These are phyloP conservation scores for Tetracentron sinense DNA, from an alignment of 164 flowering plant genomes.

Conservation along the genomic window DNA sequence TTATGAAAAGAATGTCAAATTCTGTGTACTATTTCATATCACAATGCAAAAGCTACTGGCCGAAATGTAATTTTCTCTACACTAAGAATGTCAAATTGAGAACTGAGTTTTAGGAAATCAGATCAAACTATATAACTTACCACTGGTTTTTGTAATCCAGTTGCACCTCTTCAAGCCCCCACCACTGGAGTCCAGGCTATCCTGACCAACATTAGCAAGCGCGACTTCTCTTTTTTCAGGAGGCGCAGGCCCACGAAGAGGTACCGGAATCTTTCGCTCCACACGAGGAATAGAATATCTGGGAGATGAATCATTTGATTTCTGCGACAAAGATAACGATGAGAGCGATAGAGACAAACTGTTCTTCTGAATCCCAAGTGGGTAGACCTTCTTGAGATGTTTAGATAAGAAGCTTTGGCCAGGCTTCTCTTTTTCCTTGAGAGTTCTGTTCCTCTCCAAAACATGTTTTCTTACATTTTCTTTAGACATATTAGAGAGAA, in stretches of 20 bases:
- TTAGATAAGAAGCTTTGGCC: conserved; percentile 44
- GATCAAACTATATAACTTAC: conserved; percentile 30
- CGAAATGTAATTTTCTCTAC: no score
- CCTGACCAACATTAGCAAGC: conserved; percentile 13
- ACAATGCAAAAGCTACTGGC: no score
- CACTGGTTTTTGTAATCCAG: conserved; percentile 87
- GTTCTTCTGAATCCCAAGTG: conserved; percentile 57
- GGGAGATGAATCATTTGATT: conserved; percentile 56
- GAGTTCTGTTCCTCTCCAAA: conserved; percentile 39
- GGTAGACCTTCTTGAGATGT: conserved; percentile 73
- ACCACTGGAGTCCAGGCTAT: conserved; percentile 3
- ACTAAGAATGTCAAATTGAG: not conserved
- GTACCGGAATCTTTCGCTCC: conserved; percentile 30
- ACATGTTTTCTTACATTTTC: conserved; percentile 36
- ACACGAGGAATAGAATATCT: conserved; percentile 34
- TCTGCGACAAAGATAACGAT: conserved; percentile 51
- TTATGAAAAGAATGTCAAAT: no score
- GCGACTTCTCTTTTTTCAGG: conserved; percentile 28
- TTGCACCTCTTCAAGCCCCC: conserved; percentile 63
- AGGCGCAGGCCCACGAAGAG: conserved; percentile 28
- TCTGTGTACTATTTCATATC: no score
- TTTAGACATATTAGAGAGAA: conserved; percentile 40
- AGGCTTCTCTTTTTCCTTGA: conserved; percentile 41
- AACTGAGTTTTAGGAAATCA: no score
- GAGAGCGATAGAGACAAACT: conserved; percentile 57